Evolutionary conservation across 805 yeast genomes (phyloP).

Genomic region (Tetrapisispora taiwanensis): DNA sequence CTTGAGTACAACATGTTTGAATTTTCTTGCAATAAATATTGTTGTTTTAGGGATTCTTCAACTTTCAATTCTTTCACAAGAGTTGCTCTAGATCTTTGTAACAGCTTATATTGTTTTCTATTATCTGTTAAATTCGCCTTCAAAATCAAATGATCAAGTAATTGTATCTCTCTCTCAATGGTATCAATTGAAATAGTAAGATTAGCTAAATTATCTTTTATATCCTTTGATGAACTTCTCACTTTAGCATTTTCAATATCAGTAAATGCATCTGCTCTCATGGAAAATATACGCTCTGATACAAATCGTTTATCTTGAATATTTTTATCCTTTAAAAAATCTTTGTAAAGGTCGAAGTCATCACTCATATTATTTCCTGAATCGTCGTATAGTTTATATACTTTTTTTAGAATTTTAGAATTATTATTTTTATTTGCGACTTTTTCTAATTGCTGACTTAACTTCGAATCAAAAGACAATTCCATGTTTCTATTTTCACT

Average conservation of each 20-base stretch:
- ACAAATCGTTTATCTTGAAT: background rate
- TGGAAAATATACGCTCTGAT: background rate
- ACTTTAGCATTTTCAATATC: constrained; percentile 1
- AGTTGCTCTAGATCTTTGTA: constrained; percentile 57
- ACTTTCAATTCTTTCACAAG: constrained; percentile 62
- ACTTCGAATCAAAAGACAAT: background rate
- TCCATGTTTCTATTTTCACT: background rate
- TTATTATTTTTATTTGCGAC: background rate
- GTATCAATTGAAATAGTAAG: constrained; percentile 48
- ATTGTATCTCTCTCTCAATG: constrained; percentile 49
- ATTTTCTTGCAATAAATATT: constrained; percentile 70
- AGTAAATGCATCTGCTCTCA: background rate
- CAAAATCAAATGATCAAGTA: constrained; percentile 55
- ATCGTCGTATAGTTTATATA: background rate
- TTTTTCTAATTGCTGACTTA: background rate
- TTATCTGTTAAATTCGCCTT: constrained; percentile 85
- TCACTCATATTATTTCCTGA: background rate
- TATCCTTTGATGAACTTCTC: constrained; percentile 4
- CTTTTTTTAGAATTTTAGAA: background rate
- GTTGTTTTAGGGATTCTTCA: constrained; percentile 69
- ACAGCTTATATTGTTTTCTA: constrained; percentile 52
- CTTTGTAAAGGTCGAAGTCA: background rate
- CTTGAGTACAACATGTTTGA: constrained; percentile 68
- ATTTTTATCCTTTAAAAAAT: background rate
- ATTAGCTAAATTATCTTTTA: constrained; percentile 57